These are phyloP conservation scores for Penicillium sp. DNA, from an alignment of 2,329 filamentous ascomycete genomes.

Conservation along the genomic window DNA sequence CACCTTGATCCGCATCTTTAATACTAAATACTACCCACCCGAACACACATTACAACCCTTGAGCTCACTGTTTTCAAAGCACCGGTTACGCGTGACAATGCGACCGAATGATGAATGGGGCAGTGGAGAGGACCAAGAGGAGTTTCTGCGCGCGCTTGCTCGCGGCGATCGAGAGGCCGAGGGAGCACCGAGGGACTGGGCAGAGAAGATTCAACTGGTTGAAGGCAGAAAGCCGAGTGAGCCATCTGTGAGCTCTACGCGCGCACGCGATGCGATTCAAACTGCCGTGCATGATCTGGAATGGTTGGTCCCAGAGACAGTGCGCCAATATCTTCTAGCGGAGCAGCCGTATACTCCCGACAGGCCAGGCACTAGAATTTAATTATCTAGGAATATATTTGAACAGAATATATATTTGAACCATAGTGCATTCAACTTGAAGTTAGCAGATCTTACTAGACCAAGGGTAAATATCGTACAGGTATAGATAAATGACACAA, in stretches of 20 bases:
- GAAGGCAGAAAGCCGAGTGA: constrained; percentile 42
- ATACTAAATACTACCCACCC: constrained; percentile 54
- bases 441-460: too few species aligned
- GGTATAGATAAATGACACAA: too few species aligned
- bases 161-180: constrained; percentile 41
- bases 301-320: constrained; percentile 39
- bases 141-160: constrained; percentile 42
- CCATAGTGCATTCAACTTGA: too few species aligned
- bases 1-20: constrained; percentile 53
- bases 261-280: constrained; percentile 42
- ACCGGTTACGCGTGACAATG: constrained; percentile 50
- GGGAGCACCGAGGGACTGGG: constrained; percentile 49
- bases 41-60: constrained; percentile 47
- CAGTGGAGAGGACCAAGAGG: constrained; percentile 41
- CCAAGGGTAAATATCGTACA: too few species aligned
- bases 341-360: constrained; percentile 35
- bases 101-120: constrained; percentile 48
- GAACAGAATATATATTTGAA: too few species aligned
- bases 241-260: constrained; percentile 49
- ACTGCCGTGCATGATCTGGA: constrained; percentile 36
- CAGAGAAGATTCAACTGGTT: constrained; percentile 45
- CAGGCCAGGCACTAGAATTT: neutral
- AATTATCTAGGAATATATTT: neutral
- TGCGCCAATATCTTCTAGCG: constrained; percentile 38
- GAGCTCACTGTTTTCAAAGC: constrained; percentile 46